Base-by-base conservation (phyloP, 805 yeast species). In the Ascoidea tarda region DNA sequence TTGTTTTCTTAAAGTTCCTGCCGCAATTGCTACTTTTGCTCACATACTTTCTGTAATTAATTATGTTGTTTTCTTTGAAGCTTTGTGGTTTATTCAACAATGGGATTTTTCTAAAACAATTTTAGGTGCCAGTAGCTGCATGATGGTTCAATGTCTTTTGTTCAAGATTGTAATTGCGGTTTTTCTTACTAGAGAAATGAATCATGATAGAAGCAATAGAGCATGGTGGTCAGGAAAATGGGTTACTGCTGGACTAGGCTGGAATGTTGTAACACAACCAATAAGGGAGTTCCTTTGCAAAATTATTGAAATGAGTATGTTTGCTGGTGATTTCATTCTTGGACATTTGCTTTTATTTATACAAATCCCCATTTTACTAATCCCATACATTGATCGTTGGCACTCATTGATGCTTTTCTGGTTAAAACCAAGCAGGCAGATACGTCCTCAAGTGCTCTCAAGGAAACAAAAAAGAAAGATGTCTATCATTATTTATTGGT, bases 191-290 rank as follows among this genome's bases (percentile, higher is more conserved):
- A 71, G 80, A 48, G 90, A 84, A 60, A 69, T 74, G 53, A 71
- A 71, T 50, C 77, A 73, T 54, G 82, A 74, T 55, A 68, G 69
- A 52, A 63, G 81, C 0, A 84, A 81, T 58, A 66, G 70, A 49
- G 82, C 87, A 0, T 80, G 84, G 84, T 81, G 86, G 85, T 76
- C 85, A 1, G 86, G 87, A 0, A 76, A 73, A 57, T 81, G 87
- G 87, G 55, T 76, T 5, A 70, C 71, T 1, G 69, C 82, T 0
- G 81, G 78, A 0, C 63, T 81, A 6, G 83, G 84, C 0, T 74
- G 77, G 76, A 65, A 72, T 48, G 65, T 74, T 0, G 53, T 81
- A 6, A 70, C 81, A 1, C 85, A 79, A 53, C 85, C 85, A 4
- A 55, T 70, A 2, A 64, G 86, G 56, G 87, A 81, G 59, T 75